These are phyloP conservation scores for Chlamydomonas sp. DNA, from an alignment of 139 green algal species.

Conservation along the genomic window DNA sequence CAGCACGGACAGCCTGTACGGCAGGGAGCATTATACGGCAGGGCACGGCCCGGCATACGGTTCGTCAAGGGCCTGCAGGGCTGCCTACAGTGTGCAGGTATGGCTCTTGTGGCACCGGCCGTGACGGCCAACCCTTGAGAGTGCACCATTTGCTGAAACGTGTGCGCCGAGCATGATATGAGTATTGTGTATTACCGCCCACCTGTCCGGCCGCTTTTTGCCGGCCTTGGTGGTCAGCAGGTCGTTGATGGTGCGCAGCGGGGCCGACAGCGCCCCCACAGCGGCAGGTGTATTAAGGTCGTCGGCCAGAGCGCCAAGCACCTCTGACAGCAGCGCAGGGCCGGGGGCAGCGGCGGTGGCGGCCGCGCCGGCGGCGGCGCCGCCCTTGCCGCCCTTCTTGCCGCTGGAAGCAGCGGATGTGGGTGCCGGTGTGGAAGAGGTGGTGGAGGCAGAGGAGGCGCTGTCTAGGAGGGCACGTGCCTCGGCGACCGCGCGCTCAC, in stretches of 20 bases:
- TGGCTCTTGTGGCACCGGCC: too few species aligned
- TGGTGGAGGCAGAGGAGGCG: not conserved
- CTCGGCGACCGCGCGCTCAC: not conserved
- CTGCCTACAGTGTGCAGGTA: too few species aligned
- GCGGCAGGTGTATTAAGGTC: constrained; percentile 90
- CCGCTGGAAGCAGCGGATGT: not conserved
- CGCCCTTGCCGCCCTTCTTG: not conserved
- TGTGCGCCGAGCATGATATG: not conserved
- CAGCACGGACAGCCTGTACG: constrained; percentile 45
- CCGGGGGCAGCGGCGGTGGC: not conserved
- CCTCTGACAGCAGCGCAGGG: constrained; percentile 28
- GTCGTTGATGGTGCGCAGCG: constrained; percentile 83
- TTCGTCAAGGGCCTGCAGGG: not conserved
- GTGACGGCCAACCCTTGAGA: too few species aligned
- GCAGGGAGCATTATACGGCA: not conserved
- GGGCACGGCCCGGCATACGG: not conserved
- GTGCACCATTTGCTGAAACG: not conserved
- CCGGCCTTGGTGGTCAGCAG: constrained; percentile 77
- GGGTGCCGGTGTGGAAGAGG: not conserved
- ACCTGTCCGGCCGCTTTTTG: constrained; percentile 55
- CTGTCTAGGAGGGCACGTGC: not conserved
- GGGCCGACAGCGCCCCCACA: constrained; percentile 72
- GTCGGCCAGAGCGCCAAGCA: constrained; percentile 74
- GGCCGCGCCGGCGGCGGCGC: not conserved
- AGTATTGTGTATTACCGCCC: not conserved